Evolutionary conservation across 768 basidiomycete genomes (phyloP), one percentile per base, ranked within the genome.

Genomic region (Panellus pusillus): DNA sequence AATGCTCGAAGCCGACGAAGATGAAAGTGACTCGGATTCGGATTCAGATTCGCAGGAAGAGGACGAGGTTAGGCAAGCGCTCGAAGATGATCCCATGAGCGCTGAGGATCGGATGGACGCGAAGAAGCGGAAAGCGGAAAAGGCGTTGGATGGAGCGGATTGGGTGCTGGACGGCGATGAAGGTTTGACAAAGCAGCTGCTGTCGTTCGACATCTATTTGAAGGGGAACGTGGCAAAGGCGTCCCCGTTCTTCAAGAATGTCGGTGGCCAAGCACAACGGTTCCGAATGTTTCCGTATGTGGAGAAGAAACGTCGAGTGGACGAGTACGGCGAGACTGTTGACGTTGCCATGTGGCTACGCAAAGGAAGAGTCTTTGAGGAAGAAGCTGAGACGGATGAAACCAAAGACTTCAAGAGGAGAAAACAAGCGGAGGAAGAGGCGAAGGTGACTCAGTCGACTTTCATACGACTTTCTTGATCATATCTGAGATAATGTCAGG

Each of bases 271-370:
- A 60, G 74, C 80, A 14, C 91, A 89, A 58, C 77, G 97, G 47
- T 98, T 91, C 69, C 80, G 96, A 59, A 98, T 98, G 94, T 98
- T 98, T 72, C 97, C 97, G 0, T 94, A 93, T 60, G 84, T 96
- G 27, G 96, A 98, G 72, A 88, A 91, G 71, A 91, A 89, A 65
- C 76, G 93, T 60, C 80, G 90, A 60, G 91, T 98, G 18, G 97
- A 99, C 66, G 91, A 91, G 61, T 99, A 92, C 66, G 97, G 97
- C 9, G 97, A 99, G 75, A 89, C 86, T 9, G 77, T 98, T 47
- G 97, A 98, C 68, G 89, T 98, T 6, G 93, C 89, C 3, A 89
- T 93, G 82, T 99, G 97, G 97, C 68, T 98, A 54, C 78, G 93
- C 56, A 91, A 92, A 65, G 91, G 94, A 0, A 91, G 89, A 71